These are phyloP conservation scores for Lophiotrema nucula DNA, from an alignment of 495 filamentous ascomycete species.

Conservation along the genomic window DNA sequence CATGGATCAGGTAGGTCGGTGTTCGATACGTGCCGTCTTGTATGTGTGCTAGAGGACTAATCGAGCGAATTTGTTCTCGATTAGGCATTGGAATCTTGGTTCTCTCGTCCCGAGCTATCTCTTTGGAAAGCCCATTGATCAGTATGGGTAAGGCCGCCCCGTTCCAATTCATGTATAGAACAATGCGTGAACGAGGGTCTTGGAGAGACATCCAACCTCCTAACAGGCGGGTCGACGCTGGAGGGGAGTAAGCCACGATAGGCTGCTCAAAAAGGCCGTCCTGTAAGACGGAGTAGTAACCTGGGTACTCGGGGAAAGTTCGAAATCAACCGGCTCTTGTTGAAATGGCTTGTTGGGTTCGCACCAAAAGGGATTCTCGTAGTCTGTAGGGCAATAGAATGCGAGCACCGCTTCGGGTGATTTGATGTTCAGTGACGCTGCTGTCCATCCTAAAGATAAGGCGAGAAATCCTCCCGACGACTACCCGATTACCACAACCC, in stretches of 20 bases:
- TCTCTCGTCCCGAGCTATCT: not conserved
- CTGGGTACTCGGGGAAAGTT: not conserved
- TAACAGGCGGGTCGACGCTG: not conserved
- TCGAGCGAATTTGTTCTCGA: not conserved
- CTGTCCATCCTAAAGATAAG: conserved; percentile 49
- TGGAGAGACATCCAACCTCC: not conserved
- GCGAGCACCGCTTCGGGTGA: conserved; percentile 52
- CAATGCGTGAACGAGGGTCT: conserved; percentile 45
- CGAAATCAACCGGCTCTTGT: too few species aligned
- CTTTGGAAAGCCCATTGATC: conserved; percentile 35
- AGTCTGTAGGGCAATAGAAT: conserved; percentile 52
- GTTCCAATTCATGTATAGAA: conserved; percentile 50
- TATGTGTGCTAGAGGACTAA: conserved; percentile 39
- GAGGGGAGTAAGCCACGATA: too few species aligned
- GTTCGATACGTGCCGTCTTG: conserved; percentile 39
- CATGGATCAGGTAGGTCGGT: conserved; percentile 54
- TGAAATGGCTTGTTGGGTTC: too few species aligned
- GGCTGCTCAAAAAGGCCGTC: too few species aligned
- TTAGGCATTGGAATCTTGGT: not conserved
- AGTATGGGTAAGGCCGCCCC: conserved; percentile 46
- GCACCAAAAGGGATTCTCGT: conserved; percentile 14
- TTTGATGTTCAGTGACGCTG: conserved; percentile 30
- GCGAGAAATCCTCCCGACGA: conserved; percentile 57
- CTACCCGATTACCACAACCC: conserved; percentile 56
- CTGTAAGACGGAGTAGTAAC: too few species aligned